Conservation (phyloP, 2,329 filamentous ascomycete species). For the Pseudonectria buxi region DNA sequence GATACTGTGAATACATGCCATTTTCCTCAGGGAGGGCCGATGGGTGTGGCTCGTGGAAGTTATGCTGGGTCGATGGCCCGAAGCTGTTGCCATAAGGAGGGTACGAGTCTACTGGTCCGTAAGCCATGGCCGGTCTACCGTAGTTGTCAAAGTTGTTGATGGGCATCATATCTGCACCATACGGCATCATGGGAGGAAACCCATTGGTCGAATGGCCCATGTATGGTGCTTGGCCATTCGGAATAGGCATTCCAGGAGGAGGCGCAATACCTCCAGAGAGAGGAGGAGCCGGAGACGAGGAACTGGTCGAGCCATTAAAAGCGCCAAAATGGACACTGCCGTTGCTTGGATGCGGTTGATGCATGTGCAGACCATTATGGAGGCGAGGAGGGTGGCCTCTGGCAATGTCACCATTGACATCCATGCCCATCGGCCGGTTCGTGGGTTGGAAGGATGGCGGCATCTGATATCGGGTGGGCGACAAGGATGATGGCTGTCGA, state of each 20-base stretch:
- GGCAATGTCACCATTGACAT: slow-evolving; percentile 28
- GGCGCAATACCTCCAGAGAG: slow-evolving; percentile 40
- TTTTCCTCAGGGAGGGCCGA: slow-evolving; percentile 43
- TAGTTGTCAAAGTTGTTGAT: slow-evolving; percentile 30
- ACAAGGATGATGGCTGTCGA: slow-evolving; percentile 26
- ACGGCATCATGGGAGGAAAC: slow-evolving; percentile 33
- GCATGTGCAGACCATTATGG: slow-evolving; percentile 32
- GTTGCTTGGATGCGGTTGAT: slow-evolving; percentile 48
- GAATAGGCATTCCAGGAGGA: slow-evolving; percentile 38
- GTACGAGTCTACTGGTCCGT: slow-evolving; percentile 29
- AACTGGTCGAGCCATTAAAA: slow-evolving; percentile 48
- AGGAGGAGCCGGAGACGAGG: slow-evolving; percentile 51
- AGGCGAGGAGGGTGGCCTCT: slow-evolving; percentile 26
- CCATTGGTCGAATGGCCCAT: slow-evolving; percentile 28
- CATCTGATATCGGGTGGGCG: slow-evolving; percentile 35
- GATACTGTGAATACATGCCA: slow-evolving; percentile 34
- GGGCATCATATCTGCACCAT: slow-evolving; percentile 29
- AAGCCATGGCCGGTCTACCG: slow-evolving; percentile 30
- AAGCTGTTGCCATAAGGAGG: slow-evolving; percentile 32
- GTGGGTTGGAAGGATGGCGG: slow-evolving; percentile 36
- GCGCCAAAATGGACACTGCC: slow-evolving; percentile 51
- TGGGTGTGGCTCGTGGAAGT: slow-evolving; percentile 55
- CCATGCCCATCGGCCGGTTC: slow-evolving; percentile 22
- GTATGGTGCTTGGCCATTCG: slow-evolving; percentile 28
- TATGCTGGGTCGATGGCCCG: slow-evolving; percentile 51